phyloP scores from a whole-genome alignment of 805 yeast genomes.

The Grigorovia yakushimaensis region DNA sequence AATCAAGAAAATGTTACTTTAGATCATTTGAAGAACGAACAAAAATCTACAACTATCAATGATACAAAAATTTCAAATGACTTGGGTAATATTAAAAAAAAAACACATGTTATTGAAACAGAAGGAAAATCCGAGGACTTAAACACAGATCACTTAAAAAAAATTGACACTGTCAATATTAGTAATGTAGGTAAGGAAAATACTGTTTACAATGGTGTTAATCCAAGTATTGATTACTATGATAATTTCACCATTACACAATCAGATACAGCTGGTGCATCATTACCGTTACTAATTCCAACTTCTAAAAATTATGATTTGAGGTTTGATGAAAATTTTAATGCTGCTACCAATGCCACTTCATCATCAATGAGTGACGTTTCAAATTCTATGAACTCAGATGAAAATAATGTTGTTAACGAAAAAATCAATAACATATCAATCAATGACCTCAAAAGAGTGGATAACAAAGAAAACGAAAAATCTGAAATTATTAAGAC shows the following conservation, averaged over 20 bases:
- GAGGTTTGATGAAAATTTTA: slow-evolving; percentile 6
- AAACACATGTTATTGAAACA: background rate
- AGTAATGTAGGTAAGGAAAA: background rate
- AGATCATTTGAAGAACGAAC: background rate
- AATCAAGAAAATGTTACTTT: slow-evolving; percentile 5
- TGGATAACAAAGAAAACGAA: background rate
- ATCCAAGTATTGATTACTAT: slow-evolving; percentile 2
- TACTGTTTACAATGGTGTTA: background rate
- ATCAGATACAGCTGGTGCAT: slow-evolving; percentile 25
- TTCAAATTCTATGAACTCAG: background rate
- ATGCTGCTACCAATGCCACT: background rate
- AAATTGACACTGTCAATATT: no score
- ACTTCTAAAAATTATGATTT: slow-evolving; percentile 23
- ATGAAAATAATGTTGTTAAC: background rate
- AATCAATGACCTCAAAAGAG: background rate
- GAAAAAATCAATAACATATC: background rate
- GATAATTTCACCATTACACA: slow-evolving; percentile 4
- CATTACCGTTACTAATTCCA: slow-evolving; percentile 26
- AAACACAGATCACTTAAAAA: background rate
- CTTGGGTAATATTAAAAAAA: background rate
- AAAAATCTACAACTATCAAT: background rate
- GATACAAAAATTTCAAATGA: background rate
- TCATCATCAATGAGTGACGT: background rate
- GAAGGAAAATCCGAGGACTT: background rate
- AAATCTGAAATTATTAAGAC: background rate